phyloP scores from a whole-genome alignment of 345 rosid genomes.

The Streptanthus diversifolius region DNA sequence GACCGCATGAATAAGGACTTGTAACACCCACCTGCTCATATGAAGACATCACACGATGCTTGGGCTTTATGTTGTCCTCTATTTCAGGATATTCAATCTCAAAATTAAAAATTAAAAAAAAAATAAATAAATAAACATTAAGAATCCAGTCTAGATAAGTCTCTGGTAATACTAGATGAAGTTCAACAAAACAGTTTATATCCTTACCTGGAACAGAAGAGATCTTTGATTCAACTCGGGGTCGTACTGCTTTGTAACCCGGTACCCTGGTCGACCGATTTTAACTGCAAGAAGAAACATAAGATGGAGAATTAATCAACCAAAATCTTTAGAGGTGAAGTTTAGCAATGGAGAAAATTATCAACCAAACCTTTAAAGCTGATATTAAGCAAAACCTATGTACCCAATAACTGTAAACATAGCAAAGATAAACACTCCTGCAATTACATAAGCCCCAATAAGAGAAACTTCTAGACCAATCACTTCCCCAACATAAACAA shows the following conservation, averaged over 20 bases:
- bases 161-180: neutral
- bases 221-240: conserved; percentile 90
- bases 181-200: neutral
- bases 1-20: neutral
- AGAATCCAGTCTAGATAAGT: neutral
- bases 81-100: conserved; percentile 99
- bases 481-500: neutral
- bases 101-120: neutral
- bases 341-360: neutral
- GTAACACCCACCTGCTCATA: conserved; percentile 68
- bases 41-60: conserved; percentile 95
- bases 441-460: neutral
- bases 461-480: neutral
- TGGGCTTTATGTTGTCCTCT: conserved; percentile 80
- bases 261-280: conserved; percentile 94
- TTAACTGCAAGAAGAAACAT: conserved; percentile 55
- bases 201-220: conserved; percentile 80
- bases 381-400: neutral
- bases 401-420: neutral
- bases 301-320: neutral
- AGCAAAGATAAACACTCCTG: neutral
- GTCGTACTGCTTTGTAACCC: conserved; percentile 94
- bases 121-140: neutral
- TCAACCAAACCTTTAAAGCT: neutral
- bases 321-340: neutral